Base-by-base conservation (phyloP, 306 rosid species). In the Neltuma alba region DNA sequence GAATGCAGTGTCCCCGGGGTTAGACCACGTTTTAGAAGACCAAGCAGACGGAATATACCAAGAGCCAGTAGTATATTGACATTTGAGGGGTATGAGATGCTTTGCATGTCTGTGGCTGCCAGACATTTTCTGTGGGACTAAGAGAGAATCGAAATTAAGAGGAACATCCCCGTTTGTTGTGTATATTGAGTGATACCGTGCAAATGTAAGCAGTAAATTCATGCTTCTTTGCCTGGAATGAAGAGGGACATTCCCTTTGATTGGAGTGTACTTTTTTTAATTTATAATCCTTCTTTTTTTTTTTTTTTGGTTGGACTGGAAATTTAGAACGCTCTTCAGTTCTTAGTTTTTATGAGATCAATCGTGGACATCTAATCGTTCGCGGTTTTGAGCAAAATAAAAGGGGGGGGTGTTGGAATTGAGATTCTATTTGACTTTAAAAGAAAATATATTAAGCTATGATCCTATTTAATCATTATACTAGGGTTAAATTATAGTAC, bases 51-150 rank as follows among this genome's bases (percentile, higher is more conserved):
- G 63, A 79, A 50, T 44, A 65, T 65, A 60, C 41, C 6, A 0
- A 37, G 31, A 18, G 63, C 3, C 21, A 70, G 76, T 63, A 70
- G 76, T 63, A 36, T 45, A 70, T 64, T 21, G 69, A 47, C 27
- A 33, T 36, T 64, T 21, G 69, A 38, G 69, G 33, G 69, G 15
- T 73, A 58, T 41, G 37, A 36, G 33, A 47, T 62, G 44, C 37
- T 67, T 54, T 34, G 31, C 72, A 76, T 72, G 61, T 72, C 7
- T 10, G 60, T 67, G 65, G 82, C 55, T 72, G 70, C 40, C 15
- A 81, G 57, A 67, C 81, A 76, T 58, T 30, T 25, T 58, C 77
- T 57, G 28, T 23, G 69, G 50, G 50, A 75, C 44, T 20, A 62
- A 37, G 47, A 44, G 52, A 34, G 5, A 73, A 31, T 18, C 21